Evolutionary conservation across 164 flowering plant genomes (phyloP).

Genomic region (Umbilicus rupestris): DNA sequence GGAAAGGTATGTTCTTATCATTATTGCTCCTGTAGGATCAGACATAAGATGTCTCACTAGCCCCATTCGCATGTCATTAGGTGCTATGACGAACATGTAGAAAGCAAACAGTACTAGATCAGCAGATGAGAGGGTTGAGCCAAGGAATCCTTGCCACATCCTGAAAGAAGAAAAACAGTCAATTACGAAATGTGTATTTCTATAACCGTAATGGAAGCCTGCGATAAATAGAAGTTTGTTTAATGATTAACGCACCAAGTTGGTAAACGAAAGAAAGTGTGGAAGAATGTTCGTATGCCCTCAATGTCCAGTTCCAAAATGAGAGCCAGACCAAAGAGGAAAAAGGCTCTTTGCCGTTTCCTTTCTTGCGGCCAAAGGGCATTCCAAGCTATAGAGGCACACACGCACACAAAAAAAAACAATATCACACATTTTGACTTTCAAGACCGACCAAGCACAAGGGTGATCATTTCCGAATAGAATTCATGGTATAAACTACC

Average conservation of each 20-base stretch:
- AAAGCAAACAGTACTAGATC: constrained; percentile 77
- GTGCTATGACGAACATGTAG: constrained; percentile 89
- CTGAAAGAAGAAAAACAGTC: constrained; percentile 28
- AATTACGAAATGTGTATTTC: not conserved
- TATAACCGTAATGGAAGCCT: not conserved
- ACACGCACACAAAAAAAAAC: not conserved
- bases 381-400: constrained; percentile 82
- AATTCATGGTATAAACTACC: no score
- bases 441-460: not conserved
- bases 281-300: constrained; percentile 79
- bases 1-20: constrained; percentile 75
- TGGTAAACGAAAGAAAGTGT: constrained; percentile 80
- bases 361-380: constrained; percentile 96
- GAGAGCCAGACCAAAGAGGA: constrained; percentile 92
- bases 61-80: constrained; percentile 64
- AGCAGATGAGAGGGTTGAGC: constrained; percentile 71
- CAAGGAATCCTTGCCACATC: constrained; percentile 97
- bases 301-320: constrained; percentile 80
- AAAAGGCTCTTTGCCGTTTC: constrained; percentile 92
- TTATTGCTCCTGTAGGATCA: constrained; percentile 82
- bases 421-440: not conserved
- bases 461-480: no score
- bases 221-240: not conserved
- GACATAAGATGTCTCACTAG: constrained; percentile 76
- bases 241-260: constrained; percentile 39